phyloP scores from a whole-genome alignment of 768 basidiomycete species.

The Mycena rosella region DNA sequence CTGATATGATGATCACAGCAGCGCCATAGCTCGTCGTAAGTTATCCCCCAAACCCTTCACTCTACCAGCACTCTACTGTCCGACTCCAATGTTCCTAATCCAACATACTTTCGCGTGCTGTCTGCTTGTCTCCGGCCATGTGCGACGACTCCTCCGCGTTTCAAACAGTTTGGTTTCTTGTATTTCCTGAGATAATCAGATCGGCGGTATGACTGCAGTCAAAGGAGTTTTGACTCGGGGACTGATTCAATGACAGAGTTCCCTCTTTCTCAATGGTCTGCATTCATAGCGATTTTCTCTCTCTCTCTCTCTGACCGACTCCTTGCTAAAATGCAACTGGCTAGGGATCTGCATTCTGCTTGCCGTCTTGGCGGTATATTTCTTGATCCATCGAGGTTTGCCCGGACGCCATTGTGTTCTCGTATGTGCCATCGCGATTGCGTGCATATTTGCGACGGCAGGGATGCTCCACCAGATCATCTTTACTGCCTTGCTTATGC shows the following conservation, averaged over 20 bases:
- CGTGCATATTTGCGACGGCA: not conserved
- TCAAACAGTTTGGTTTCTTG: no score
- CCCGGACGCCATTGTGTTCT: not conserved
- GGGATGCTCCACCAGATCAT: constrained; percentile 1
- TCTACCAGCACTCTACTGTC: no score
- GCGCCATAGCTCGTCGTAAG: no score
- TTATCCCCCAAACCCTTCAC: no score
- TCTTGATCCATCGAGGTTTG: not conserved
- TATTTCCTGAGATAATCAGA: no score
- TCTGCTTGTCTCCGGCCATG: no score
- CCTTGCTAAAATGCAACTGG: not conserved
- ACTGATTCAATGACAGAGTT: not conserved
- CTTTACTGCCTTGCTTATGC: not conserved
- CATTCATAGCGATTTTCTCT: not conserved
- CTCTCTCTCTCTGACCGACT: not conserved
- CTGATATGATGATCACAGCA: no score
- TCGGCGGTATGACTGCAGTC: no score
- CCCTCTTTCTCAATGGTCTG: constrained; percentile 13
- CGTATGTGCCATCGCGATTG: not conserved
- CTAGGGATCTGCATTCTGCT: constrained; percentile 14
- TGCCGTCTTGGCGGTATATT: not conserved
- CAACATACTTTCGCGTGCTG: no score
- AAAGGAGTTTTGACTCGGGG: no score
- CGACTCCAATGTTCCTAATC: no score
- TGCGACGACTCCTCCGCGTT: no score